These are phyloP conservation scores for Cardamine occulta DNA, from an alignment of 345 rosid species.

Conservation along the genomic window DNA sequence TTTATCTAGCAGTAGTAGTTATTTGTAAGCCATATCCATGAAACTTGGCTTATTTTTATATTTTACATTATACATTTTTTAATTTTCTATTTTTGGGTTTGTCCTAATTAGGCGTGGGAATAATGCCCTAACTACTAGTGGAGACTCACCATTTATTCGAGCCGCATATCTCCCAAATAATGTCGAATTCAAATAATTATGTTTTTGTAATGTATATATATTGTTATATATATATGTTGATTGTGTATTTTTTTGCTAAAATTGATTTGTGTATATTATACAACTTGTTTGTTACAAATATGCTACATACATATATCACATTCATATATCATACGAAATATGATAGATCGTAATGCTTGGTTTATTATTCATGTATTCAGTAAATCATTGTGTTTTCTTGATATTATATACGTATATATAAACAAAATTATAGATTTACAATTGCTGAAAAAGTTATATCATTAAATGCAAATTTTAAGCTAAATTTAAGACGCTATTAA, in stretches of 20 bases:
- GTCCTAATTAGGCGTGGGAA: slow-evolving; percentile 45
- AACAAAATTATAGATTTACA: neutral
- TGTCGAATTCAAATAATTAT: neutral
- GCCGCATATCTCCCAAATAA: slow-evolving; percentile 5
- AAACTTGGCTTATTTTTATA: neutral
- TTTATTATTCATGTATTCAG: slow-evolving; percentile 36
- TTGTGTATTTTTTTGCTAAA: neutral
- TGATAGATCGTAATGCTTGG: slow-evolving; percentile 2
- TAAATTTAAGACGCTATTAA: slow-evolving; percentile 24
- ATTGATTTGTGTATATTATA: neutral
- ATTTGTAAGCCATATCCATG: neutral
- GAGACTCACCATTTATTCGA: slow-evolving; percentile 36
- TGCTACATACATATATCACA: neutral
- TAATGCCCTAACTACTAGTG: slow-evolving; percentile 54
- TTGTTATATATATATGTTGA: too few species aligned
- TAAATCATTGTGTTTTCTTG: neutral
- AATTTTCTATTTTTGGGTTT: slow-evolving; percentile 18
- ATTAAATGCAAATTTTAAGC: slow-evolving; percentile 40
- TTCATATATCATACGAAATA: too few species aligned
- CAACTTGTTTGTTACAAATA: neutral
- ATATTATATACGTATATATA: neutral
- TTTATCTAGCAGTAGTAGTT: neutral
- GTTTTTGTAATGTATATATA: neutral
- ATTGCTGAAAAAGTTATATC: slow-evolving; percentile 20
- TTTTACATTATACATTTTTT: neutral